Evolutionary conservation across 2,329 filamentous ascomycete species (phyloP).

Genomic region (Colletotrichum echinochloae): DNA sequence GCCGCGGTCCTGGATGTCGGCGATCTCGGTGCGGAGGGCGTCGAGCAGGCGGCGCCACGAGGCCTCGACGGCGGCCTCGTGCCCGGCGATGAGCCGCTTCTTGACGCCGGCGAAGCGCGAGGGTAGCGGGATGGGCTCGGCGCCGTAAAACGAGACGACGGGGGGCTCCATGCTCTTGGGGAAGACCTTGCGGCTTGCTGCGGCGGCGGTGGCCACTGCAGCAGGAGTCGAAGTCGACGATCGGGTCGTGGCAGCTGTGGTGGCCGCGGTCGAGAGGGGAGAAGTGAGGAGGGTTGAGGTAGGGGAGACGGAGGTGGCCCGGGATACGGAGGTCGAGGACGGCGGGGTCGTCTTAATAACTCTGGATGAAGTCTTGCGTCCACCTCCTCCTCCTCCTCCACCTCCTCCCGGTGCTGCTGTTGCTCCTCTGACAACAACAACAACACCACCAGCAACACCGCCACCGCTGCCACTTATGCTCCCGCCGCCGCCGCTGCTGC

Average conservation of each 20-base stretch:
- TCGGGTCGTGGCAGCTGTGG: constrained; percentile 24
- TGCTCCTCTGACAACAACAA: neutral
- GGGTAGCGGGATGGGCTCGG: constrained; percentile 57
- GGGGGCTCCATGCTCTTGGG: constrained; percentile 48
- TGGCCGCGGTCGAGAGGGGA: constrained; percentile 18
- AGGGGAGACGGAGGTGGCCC: constrained; percentile 37
- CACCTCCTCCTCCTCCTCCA: neutral
- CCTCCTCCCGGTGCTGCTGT: no score
- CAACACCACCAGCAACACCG: no score
- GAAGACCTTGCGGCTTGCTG: constrained; percentile 40
- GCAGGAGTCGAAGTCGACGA: constrained; percentile 26
- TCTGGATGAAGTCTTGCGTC: constrained; percentile 36
- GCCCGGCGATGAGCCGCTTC: constrained; percentile 51
- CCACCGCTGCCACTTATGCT: neutral
- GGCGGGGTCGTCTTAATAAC: constrained; percentile 41
- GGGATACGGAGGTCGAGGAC: constrained; percentile 29
- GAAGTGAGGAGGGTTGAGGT: constrained; percentile 17
- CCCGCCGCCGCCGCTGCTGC: neutral
- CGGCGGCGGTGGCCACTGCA: constrained; percentile 12
- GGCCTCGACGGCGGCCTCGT: constrained; percentile 51
- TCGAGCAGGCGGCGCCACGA: constrained; percentile 56
- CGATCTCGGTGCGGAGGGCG: constrained; percentile 53
- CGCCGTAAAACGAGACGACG: constrained; percentile 68
- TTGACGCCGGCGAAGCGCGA: constrained; percentile 57
- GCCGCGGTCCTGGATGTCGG: constrained; percentile 50